Conservation (phyloP, 2,329 filamentous ascomycete genomes). For the Plenodomus tracheiphilus region DNA sequence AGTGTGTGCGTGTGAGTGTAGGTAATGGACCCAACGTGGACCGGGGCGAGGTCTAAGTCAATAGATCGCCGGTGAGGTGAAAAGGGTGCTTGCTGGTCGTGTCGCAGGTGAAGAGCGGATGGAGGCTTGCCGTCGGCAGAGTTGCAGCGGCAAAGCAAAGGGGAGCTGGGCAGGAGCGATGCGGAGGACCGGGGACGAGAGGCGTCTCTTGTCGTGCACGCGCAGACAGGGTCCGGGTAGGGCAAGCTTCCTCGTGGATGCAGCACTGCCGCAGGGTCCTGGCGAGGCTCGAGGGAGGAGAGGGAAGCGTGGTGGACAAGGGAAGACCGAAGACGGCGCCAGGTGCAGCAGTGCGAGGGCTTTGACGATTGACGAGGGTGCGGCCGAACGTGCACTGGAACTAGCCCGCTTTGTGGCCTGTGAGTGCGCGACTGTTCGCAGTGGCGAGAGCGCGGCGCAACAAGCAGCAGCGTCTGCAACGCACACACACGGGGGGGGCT, state of each 20-base stretch:
- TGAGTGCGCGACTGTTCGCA: conserved; percentile 22
- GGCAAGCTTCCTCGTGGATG: background rate
- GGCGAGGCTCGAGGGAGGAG: background rate
- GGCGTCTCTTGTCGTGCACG: background rate
- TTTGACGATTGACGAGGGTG: conserved; percentile 3
- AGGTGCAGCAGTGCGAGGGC: conserved; percentile 13
- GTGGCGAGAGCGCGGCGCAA: conserved; percentile 9
- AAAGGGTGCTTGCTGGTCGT: conserved; percentile 19
- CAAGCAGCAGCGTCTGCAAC: conserved; percentile 22
- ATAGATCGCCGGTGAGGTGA: conserved; percentile 43
- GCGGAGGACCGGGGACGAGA: conserved; percentile 9
- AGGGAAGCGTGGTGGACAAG: background rate
- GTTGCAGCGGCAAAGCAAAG: conserved; percentile 13
- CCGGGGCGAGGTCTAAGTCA: conserved; percentile 45
- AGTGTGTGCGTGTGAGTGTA: background rate
- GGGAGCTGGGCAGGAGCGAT: conserved; percentile 16
- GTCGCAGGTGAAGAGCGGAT: conserved; percentile 4
- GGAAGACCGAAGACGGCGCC: background rate
- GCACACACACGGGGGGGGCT: background rate
- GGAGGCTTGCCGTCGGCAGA: conserved; percentile 8
- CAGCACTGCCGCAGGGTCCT: conserved; percentile 15
- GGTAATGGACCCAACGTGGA: conserved; percentile 27
- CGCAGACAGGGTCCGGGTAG: background rate
- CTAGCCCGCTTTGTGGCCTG: conserved; percentile 20
- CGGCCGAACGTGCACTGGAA: conserved; percentile 16